phyloP scores from a whole-genome alignment of 495 filamentous ascomycete species.

The Evansstolkia leycettana region DNA sequence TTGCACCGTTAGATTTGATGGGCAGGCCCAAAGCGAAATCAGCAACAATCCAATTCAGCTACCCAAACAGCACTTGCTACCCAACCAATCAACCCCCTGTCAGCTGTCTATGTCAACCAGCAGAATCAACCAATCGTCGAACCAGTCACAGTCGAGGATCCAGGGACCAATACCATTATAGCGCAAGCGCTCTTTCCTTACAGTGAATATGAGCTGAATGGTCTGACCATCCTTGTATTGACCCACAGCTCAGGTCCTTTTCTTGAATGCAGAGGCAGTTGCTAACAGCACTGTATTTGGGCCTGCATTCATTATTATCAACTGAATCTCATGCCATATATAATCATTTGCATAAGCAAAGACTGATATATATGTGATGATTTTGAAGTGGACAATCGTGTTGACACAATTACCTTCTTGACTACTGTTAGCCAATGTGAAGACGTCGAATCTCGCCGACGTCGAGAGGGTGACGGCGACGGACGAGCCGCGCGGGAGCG shows the following conservation, averaged over 20 bases:
- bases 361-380: too few species aligned
- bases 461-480: too few species aligned
- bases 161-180: conserved; percentile 20
- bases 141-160: conserved; percentile 25
- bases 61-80: background rate
- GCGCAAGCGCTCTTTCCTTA: conserved; percentile 35
- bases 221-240: conserved; percentile 45
- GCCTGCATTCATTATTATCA: conserved; percentile 47
- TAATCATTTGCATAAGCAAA: too few species aligned
- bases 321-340: too few species aligned
- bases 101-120: conserved; percentile 46
- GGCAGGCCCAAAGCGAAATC: too few species aligned
- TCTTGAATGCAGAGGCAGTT: conserved; percentile 30
- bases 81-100: background rate
- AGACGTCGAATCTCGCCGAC: too few species aligned
- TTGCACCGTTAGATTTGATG: conserved; percentile 25
- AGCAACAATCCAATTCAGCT: too few species aligned
- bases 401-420: too few species aligned
- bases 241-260: conserved; percentile 20
- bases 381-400: too few species aligned
- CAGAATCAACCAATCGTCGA: conserved; percentile 44
- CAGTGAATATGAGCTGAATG: conserved; percentile 30
- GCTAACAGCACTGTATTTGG: conserved; percentile 40
- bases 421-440: too few species aligned
- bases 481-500: too few species aligned